A percentile compares a stretch with the other conserved stretches of the same genome.
Conservation (phyloP, 352 stramenopile species). For the Globisporangium ultimum region DNA sequence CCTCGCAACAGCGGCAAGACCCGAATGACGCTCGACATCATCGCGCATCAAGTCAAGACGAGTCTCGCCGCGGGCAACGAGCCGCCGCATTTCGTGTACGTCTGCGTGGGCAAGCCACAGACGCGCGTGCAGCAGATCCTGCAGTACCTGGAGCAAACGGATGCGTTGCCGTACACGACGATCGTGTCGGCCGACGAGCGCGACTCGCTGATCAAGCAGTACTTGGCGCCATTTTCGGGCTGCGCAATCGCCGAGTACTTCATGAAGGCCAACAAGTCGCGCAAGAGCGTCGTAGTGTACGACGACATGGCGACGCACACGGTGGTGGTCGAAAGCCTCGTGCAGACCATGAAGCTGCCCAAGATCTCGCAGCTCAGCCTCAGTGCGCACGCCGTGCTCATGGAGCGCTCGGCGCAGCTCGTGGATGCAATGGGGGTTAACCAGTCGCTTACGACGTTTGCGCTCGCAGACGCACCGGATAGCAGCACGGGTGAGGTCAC, state of each 20-base stretch:
- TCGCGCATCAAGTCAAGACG: slow-evolving; percentile 48
- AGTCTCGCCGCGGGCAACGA: slow-evolving; percentile 20
- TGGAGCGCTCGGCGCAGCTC: slow-evolving; percentile 79
- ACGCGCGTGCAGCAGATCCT: slow-evolving; percentile 63
- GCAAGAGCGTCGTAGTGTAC: slow-evolving; percentile 71
- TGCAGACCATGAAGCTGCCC: slow-evolving; percentile 66
- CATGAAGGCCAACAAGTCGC: slow-evolving; percentile 39
- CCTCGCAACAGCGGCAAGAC: slow-evolving; percentile 75
- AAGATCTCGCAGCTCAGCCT: slow-evolving; percentile 59
- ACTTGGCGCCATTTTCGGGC: slow-evolving; percentile 77
- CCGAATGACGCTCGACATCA: slow-evolving; percentile 58
- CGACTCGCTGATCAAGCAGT: slow-evolving; percentile 74
- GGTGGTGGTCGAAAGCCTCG: slow-evolving; percentile 67
- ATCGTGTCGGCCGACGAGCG: slow-evolving; percentile 61
- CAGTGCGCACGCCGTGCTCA: slow-evolving; percentile 60
- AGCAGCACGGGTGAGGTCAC: slow-evolving; percentile 35
- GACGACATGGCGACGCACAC: slow-evolving; percentile 76
- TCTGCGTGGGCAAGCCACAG: slow-evolving; percentile 60
- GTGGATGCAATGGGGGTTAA: slow-evolving; percentile 26
- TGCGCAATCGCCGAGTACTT: slow-evolving; percentile 71
- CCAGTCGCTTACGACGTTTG: slow-evolving; percentile 60
- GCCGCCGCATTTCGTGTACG: slow-evolving; percentile 74
- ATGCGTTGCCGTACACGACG: slow-evolving; percentile 51
- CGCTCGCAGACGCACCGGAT: slow-evolving; percentile 63
- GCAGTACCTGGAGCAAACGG: slow-evolving; percentile 44